These are phyloP conservation scores for Sporothrix protearum DNA, from an alignment of 2,329 filamentous ascomycete species.

Conservation along the genomic window DNA sequence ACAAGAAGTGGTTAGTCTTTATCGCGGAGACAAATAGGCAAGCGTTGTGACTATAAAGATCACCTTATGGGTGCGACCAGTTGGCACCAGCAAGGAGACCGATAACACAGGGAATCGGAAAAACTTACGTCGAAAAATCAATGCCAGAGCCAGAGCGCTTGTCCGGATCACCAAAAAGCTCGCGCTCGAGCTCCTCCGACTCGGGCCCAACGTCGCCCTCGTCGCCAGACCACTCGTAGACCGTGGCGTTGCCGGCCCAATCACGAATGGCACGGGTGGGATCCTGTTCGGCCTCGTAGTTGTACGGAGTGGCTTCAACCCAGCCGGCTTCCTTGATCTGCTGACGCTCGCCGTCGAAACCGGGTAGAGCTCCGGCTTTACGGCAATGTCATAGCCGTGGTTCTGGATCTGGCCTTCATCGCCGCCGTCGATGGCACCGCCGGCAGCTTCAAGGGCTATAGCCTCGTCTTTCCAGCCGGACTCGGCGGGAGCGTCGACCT, in stretches of 20 bases:
- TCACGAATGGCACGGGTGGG: constrained; percentile 28
- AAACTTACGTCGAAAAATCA: constrained; percentile 51
- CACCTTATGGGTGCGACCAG: too few relatives aligned
- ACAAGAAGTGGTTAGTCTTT: constrained; percentile 23
- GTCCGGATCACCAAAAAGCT: constrained; percentile 65
- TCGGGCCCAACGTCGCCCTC: constrained; percentile 79
- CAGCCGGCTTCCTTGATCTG: constrained; percentile 40
- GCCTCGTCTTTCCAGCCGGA: constrained; percentile 9
- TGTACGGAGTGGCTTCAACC: constrained; percentile 45
- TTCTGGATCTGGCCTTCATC: background rate
- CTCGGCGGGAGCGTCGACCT: background rate
- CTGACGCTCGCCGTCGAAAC: constrained; percentile 29
- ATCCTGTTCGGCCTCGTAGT: constrained; percentile 44
- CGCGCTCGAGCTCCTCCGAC: constrained; percentile 64
- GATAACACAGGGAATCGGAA: constrained; percentile 19
- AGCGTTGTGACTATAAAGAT: background rate
- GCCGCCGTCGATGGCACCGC: background rate
- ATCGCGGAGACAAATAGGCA: background rate
- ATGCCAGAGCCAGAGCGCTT: constrained; percentile 52
- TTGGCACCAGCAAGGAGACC: background rate
- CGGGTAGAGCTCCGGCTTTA: constrained; percentile 26
- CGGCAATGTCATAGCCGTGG: constrained; percentile 21
- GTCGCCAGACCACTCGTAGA: constrained; percentile 84
- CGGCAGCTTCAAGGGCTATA: background rate
- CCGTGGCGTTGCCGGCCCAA: constrained; percentile 55